These are phyloP conservation scores for Irpex lacteus DNA, from an alignment of 1,284 basidiomycete genomes.

Conservation along the genomic window DNA sequence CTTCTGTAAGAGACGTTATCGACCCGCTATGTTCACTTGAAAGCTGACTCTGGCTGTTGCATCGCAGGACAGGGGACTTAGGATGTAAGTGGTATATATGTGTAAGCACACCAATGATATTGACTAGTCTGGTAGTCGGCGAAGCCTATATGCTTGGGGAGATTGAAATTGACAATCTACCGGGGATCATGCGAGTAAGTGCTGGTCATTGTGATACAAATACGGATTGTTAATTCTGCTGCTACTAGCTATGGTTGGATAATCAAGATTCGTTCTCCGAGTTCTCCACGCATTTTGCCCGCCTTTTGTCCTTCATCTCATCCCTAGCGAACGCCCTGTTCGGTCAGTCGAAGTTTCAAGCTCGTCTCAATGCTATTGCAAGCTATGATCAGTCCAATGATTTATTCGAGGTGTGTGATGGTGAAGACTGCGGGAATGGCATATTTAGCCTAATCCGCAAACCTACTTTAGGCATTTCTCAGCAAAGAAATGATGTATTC, in stretches of 20 bases:
- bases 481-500: constrained; percentile 93
- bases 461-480: constrained; percentile 63
- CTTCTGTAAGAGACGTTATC: constrained; percentile 47
- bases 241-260: constrained; percentile 74
- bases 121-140: constrained; percentile 53
- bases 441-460: neutral
- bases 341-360: constrained; percentile 76
- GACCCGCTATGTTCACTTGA: constrained; percentile 8
- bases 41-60: constrained; percentile 16
- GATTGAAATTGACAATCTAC: constrained; percentile 70
- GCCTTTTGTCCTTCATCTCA: constrained; percentile 66
- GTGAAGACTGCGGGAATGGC: constrained; percentile 11
- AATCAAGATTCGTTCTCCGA: constrained; percentile 72
- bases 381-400: constrained; percentile 90
- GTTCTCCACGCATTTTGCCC: constrained; percentile 63
- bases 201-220: constrained; percentile 15
- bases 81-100: constrained; percentile 53
- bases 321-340: constrained; percentile 77
- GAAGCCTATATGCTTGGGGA: constrained; percentile 89
- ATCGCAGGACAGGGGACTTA: constrained; percentile 60
- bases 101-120: constrained; percentile 6
- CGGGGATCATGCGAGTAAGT: constrained; percentile 76
- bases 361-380: constrained; percentile 81
- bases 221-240: constrained; percentile 22
- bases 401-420: constrained; percentile 58